These are phyloP conservation scores for Suillus paluster DNA, from an alignment of 768 basidiomycete genomes.

Conservation along the genomic window DNA sequence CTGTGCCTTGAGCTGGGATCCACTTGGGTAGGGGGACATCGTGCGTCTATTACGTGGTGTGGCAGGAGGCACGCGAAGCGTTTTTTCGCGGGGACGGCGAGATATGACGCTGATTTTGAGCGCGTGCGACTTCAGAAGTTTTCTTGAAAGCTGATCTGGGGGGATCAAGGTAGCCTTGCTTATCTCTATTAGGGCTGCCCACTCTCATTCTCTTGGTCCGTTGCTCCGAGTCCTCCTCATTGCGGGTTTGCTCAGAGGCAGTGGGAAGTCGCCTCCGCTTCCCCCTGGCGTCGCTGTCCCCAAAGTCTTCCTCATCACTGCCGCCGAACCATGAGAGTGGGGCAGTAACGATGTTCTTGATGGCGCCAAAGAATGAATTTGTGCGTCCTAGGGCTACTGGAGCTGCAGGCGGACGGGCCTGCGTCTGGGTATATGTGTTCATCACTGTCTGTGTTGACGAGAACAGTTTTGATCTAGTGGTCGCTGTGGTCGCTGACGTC, in stretches of 20 bases:
- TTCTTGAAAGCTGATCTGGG: slow-evolving; percentile 48
- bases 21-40: slow-evolving; percentile 44
- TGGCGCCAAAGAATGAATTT: slow-evolving; percentile 62
- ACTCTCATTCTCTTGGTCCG: slow-evolving; percentile 58
- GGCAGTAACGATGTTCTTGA: slow-evolving; percentile 69
- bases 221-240: slow-evolving; percentile 39
- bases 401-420: slow-evolving; percentile 22
- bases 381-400: slow-evolving; percentile 49
- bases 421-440: slow-evolving; percentile 32
- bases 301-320: slow-evolving; percentile 52
- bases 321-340: slow-evolving; percentile 60
- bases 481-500: slow-evolving; percentile 22
- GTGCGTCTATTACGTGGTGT: slow-evolving; percentile 44
- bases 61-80: slow-evolving; percentile 35
- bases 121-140: slow-evolving; percentile 20
- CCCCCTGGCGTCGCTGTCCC: slow-evolving; percentile 45
- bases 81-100: slow-evolving; percentile 34
- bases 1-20: slow-evolving; percentile 38
- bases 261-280: slow-evolving; percentile 56
- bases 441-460: slow-evolving; percentile 24
- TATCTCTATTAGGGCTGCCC: slow-evolving; percentile 43
- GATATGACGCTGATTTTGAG: slow-evolving; percentile 25
- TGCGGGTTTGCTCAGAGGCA: slow-evolving; percentile 24
- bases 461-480: slow-evolving; percentile 17
- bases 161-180: slow-evolving; percentile 57